phyloP scores from a whole-genome alignment of 2,329 filamentous ascomycete species.

The Polychaeton citri region DNA sequence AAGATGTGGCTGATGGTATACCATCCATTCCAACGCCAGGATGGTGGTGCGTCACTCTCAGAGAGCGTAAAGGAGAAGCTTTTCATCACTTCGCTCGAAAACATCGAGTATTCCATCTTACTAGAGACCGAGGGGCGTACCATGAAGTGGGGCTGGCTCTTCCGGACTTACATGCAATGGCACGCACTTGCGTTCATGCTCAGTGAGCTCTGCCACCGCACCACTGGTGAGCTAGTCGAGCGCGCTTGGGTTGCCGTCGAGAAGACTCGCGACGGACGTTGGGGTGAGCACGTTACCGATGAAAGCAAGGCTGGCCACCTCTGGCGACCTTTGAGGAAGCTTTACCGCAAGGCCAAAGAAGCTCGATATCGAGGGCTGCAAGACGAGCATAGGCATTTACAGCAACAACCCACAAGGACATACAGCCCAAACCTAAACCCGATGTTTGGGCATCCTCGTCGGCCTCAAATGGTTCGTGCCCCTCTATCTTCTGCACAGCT shows the following conservation, averaged over 20 bases:
- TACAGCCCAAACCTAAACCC: slow-evolving; percentile 21
- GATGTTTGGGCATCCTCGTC: slow-evolving; percentile 18
- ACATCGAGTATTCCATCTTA: slow-evolving; percentile 57
- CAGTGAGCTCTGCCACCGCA: slow-evolving; percentile 45
- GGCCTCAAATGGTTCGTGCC: slow-evolving; percentile 16
- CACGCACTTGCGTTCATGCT: slow-evolving; percentile 50
- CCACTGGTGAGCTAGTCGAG: slow-evolving; percentile 43
- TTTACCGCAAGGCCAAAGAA: slow-evolving; percentile 45
- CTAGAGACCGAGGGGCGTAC: slow-evolving; percentile 51
- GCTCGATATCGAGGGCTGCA: slow-evolving; percentile 39
- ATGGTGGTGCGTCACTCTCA: slow-evolving; percentile 42
- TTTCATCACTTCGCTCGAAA: slow-evolving; percentile 59
- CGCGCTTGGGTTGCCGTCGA: slow-evolving; percentile 48
- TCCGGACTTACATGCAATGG: slow-evolving; percentile 53
- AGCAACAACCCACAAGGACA: slow-evolving; percentile 13
- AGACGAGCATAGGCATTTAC: slow-evolving; percentile 16
- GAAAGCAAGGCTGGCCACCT: slow-evolving; percentile 37
- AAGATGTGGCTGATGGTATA: slow-evolving; percentile 70
- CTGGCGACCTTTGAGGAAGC: slow-evolving; percentile 49
- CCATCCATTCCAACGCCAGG: slow-evolving; percentile 54
- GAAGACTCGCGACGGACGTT: slow-evolving; percentile 28
- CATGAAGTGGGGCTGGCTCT: slow-evolving; percentile 52
- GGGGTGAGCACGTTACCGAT: slow-evolving; percentile 21
- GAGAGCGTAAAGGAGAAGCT: slow-evolving; percentile 54
- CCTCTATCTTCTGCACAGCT: slow-evolving; percentile 21